Percentiles rank a stretch among this genome's conserved stretches.
Evolutionary conservation across 2,329 filamentous ascomycete genomes (phyloP).

Genomic region (Cladophialophora carrionii): DNA sequence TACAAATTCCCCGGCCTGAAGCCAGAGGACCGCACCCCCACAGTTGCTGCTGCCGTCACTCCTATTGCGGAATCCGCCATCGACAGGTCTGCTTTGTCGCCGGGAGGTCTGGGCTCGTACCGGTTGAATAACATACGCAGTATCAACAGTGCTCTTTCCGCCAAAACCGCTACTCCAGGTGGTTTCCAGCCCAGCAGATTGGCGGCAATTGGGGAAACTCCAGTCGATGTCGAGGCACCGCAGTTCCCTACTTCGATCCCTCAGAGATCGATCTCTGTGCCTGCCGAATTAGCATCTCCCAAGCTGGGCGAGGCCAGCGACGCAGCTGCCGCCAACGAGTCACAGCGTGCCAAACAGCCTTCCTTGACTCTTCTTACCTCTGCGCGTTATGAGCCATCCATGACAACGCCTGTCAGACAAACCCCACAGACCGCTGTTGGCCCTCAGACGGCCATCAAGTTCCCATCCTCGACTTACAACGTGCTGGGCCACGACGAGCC

Average conservation of each 20-base stretch:
- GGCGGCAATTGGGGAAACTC: constrained; percentile 75
- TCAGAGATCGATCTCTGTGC: constrained; percentile 42
- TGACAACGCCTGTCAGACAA: constrained; percentile 44
- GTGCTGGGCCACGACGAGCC: constrained; percentile 38
- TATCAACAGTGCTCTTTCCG: constrained; percentile 71
- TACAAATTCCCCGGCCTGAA: constrained; percentile 65
- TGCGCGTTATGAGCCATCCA: constrained; percentile 49
- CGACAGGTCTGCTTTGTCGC: constrained; percentile 64
- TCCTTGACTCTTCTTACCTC: constrained; percentile 49
- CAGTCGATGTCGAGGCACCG: constrained; percentile 55
- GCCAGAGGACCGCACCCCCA: constrained; percentile 68
- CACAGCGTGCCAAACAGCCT: constrained; percentile 43
- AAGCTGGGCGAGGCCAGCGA: constrained; percentile 17
- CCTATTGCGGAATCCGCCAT: constrained; percentile 81
- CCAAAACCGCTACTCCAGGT: constrained; percentile 64
- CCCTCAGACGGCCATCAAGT: constrained; percentile 68
- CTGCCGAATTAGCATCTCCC: constrained; percentile 35
- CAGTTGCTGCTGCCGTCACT: constrained; percentile 75
- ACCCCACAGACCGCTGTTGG: constrained; percentile 64
- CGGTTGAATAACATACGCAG: constrained; percentile 63
- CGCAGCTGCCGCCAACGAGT: constrained; percentile 45
- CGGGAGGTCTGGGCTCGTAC: constrained; percentile 65
- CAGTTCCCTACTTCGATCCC: constrained; percentile 41
- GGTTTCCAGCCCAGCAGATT: constrained; percentile 62
- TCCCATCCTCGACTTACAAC: constrained; percentile 30